These are phyloP conservation scores for Fusarium coffeatum DNA, from an alignment of 2,329 filamentous ascomycete species.

Conservation along the genomic window DNA sequence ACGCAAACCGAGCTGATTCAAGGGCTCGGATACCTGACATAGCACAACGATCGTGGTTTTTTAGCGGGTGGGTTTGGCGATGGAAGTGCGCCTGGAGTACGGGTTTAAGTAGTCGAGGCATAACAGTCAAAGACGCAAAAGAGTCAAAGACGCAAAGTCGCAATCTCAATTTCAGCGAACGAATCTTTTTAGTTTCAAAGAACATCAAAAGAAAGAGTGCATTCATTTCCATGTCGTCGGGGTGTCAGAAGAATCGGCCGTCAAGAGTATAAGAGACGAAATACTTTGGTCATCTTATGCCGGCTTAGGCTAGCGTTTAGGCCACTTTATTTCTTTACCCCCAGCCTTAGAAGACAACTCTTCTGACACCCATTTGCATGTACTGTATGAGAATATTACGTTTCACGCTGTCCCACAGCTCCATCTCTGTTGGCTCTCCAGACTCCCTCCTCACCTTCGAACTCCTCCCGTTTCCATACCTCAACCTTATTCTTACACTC, in stretches of 20 bases:
- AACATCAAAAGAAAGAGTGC: neutral
- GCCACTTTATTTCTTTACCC: no score
- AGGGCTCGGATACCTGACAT: neutral
- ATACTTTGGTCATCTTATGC: no score
- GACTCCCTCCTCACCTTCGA: conserved; percentile 79
- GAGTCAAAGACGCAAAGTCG: neutral
- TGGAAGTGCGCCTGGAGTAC: no score
- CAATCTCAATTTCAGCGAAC: conserved; percentile 6
- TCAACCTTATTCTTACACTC: conserved; percentile 88
- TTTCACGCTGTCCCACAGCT: conserved; percentile 61
- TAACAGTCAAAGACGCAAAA: neutral
- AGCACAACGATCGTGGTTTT: conserved; percentile 1
- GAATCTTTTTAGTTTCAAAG: conserved; percentile 10
- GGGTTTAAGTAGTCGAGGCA: neutral
- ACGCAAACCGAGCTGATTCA: neutral
- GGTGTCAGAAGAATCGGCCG: no score
- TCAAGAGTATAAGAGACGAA: no score
- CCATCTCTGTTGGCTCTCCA: conserved; percentile 92
- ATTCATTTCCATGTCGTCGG: neutral
- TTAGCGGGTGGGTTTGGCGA: conserved; percentile 7
- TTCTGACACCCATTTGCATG: no score
- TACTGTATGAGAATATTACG: neutral
- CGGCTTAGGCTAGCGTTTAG: no score
- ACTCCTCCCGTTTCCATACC: conserved; percentile 95
- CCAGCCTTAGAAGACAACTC: no score